phyloP scores from a whole-genome alignment of 768 basidiomycete species.

The Chalciporus piperatus region DNA sequence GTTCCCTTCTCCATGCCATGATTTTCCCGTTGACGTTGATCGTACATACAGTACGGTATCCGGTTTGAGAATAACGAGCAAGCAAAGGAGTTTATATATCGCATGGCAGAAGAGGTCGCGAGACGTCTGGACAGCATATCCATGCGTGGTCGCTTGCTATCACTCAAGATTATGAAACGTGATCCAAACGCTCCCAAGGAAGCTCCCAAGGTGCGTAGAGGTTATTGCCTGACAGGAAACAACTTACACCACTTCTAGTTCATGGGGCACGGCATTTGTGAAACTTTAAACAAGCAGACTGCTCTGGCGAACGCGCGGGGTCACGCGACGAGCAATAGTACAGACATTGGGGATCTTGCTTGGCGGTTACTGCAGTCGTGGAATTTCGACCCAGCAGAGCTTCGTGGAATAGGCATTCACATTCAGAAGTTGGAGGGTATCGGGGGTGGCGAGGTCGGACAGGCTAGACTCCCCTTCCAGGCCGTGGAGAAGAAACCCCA shows the following conservation, averaged over 20 bases:
- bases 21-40: slow-evolving; percentile 7
- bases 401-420: slow-evolving; percentile 92
- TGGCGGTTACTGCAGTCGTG: slow-evolving; percentile 73
- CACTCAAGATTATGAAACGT: slow-evolving; percentile 86
- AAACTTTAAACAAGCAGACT: slow-evolving; percentile 74
- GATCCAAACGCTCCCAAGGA: slow-evolving; percentile 85
- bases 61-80: slow-evolving; percentile 83
- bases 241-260: slow-evolving; percentile 49
- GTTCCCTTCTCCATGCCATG: not conserved
- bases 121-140: slow-evolving; percentile 64
- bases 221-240: not conserved
- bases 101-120: slow-evolving; percentile 77
- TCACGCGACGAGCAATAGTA: slow-evolving; percentile 68
- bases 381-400: slow-evolving; percentile 76
- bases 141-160: slow-evolving; percentile 72
- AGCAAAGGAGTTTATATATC: slow-evolving; percentile 72
- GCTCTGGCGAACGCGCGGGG: slow-evolving; percentile 59
- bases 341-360: slow-evolving; percentile 70
- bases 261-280: slow-evolving; percentile 86
- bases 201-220: slow-evolving; percentile 70
- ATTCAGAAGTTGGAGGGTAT: slow-evolving; percentile 79
- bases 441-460: slow-evolving; percentile 43
- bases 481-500: slow-evolving; percentile 7
- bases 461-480: slow-evolving; percentile 61
- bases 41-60: slow-evolving; percentile 76